phyloP scores from a whole-genome alignment of 805 yeast genomes.

The Kodamaea neixiangensis region DNA sequence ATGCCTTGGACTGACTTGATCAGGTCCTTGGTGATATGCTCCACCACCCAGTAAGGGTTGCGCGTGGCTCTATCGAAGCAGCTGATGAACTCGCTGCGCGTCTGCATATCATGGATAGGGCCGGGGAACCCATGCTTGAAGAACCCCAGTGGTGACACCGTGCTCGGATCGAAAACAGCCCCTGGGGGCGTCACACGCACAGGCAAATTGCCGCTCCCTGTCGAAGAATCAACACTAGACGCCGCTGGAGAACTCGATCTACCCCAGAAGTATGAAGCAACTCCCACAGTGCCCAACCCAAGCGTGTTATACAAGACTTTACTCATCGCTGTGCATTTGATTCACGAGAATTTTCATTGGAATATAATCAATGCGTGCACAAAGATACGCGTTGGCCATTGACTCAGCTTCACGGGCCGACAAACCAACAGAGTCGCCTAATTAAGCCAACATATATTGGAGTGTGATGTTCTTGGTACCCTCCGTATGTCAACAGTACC shows the following conservation, averaged over 20 bases:
- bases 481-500: no score
- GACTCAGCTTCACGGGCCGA: no score
- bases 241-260: constrained; percentile 24
- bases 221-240: constrained; percentile 13
- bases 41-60: constrained; percentile 89
- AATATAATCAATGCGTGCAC: background rate
- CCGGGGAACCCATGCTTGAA: constrained; percentile 95
- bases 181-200: constrained; percentile 8
- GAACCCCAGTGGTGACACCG: constrained; percentile 73
- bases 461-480: no score
- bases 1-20: constrained; percentile 52
- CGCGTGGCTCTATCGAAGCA: constrained; percentile 83
- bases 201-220: constrained; percentile 9
- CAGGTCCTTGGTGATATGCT: constrained; percentile 80
- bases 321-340: constrained; percentile 6
- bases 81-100: constrained; percentile 74
- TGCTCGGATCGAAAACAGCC: constrained; percentile 29
- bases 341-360: constrained; percentile 1
- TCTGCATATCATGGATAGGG: constrained; percentile 82
- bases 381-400: background rate
- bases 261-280: constrained; percentile 45
- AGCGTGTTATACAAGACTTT: constrained; percentile 30
- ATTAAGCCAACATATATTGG: no score
- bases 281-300: constrained; percentile 41
- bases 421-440: background rate